Conservation (phyloP, 305 asterid genomes). For the Fraxinus baroniana region DNA sequence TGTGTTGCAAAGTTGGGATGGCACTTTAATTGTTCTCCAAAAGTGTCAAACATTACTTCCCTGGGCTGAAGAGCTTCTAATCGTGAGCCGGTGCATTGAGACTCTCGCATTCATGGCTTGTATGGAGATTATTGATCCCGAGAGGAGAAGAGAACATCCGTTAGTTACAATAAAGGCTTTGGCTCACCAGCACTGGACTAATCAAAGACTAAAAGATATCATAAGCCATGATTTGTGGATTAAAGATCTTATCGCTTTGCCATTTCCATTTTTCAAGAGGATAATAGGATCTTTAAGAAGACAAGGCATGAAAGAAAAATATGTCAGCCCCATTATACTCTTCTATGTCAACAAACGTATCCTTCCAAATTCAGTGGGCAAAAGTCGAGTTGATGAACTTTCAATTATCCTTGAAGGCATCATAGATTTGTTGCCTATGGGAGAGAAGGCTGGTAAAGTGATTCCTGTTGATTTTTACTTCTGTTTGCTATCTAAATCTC, state of each 20-base stretch:
- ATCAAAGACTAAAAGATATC: conserved; percentile 33
- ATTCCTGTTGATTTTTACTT: conserved; percentile 69
- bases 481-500: conserved; percentile 44
- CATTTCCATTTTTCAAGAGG: conserved; percentile 56
- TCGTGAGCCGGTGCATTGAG: conserved; percentile 76
- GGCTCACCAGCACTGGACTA: conserved; percentile 40
- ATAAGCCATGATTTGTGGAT: conserved; percentile 59
- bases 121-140: conserved; percentile 88
- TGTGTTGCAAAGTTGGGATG: conserved; percentile 69
- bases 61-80: conserved; percentile 60
- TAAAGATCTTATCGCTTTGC: conserved; percentile 60
- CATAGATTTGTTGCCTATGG: conserved; percentile 49
- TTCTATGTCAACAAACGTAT: conserved; percentile 58
- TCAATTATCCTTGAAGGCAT: conserved; percentile 41
- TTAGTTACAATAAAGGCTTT: conserved; percentile 47
- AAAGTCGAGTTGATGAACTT: conserved; percentile 2
- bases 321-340: conserved; percentile 59
- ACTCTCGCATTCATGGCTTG: conserved; percentile 84
- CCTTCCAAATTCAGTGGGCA: conserved; percentile 15
- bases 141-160: conserved; percentile 59
- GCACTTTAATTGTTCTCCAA: conserved; percentile 58
- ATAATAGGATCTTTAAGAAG: conserved; percentile 63
- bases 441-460: conserved; percentile 42
- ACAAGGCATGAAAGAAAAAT: conserved; percentile 78
- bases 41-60: conserved; percentile 58